Evolutionary conservation across 2,329 filamentous ascomycete genomes (phyloP), one percentile per base, ranked within the genome.

Genomic region (Colletotrichum tropicicola): DNA sequence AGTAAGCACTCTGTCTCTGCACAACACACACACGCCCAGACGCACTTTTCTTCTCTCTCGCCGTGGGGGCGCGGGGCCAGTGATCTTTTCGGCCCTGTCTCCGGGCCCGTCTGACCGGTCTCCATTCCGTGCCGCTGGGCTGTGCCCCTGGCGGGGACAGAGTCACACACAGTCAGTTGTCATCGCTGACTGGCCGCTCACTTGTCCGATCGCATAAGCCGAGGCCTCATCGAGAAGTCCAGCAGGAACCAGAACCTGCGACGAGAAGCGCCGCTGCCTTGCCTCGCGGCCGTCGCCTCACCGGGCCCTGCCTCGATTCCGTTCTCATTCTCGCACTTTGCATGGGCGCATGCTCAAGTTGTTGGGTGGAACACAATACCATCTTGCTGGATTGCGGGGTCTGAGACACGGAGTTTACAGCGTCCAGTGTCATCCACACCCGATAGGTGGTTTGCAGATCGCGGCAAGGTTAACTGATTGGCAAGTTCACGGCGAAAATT

Each of bases 1-100:
- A 15, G 60, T 53, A 55, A 59, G 60, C 48, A 64, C 60, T 59
- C 47, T 64, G 48, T 54, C 12, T 7, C 48, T 27, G 30, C 43
- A 41, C 28, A 39, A 12, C 19, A 39, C 43, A 43, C 37, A 4
- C 21, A n/a, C 39, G 39, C 39, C 39, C 39, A 43, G 43, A 12
- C 5, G 15, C 10, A 28, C 27, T 13, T 21, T 49, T 23, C 13
- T 37, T 37, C 9, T 47, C 28, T 39, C 13, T 23, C 17, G 19
- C 8, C 54, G 35, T 32, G 37, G 37, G 37, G 45, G 13, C 17
- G n/a, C 43, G 19, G n/a, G 30, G 39, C n/a, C 30, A 39, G 12
- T 35, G 21, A 44, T 37, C 35, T 27, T 51, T 30, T 23, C 21
- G 53, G 25, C 25, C 37, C 37, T 19, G 21, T 37, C 45, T 21